Evolutionary conservation across 1,284 basidiomycete species (phyloP), one percentile per base, ranked within the genome.

Genomic region (Ganoderma leucocontextum): DNA sequence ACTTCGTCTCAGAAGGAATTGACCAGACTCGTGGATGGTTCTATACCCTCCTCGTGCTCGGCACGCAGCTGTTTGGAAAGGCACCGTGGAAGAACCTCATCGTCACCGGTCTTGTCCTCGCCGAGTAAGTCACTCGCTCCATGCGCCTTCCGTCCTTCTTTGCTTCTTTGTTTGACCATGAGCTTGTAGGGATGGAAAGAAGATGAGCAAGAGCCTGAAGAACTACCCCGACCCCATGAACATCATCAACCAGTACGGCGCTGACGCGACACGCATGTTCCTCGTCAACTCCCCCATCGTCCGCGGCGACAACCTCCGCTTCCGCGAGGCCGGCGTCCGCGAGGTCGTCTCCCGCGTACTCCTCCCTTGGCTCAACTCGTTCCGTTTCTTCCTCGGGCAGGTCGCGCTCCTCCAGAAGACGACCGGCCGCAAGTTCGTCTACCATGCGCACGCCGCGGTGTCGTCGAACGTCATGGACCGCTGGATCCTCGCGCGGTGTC

Each of bases 41-140:
- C 90, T 99, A 99, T 84, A 99, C 98, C 4, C 84, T 99, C 33
- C 90, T 99, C 62, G 97, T 99, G 8, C 86, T 99, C 35, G 95
- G 94, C 36, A 98, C 96, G 15, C 97, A 98, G 79, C 86, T 99
- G 58, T 99, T 98, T 77, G 92, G 93, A 64, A 91, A 83, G 68
- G 97, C 98, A 8, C 97, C 98, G 2, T 99, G 98, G 97, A 96
- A 98, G 85, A 99, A 99, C 81, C 84, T 99, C 76, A 98, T 99
- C 73, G 95, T 97, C 60, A 96, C 93, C 60, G 98, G 98, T 76
- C 90, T 99, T 65, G 96, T 99, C 44, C 90, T 99, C 62, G 98
- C 97, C 53, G 93, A 92, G 91, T 95, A 76, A 80, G 92, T 86
- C 0, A 62, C 25, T 29, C 53, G 3, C 17, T 44, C 7, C 33